Evolutionary conservation across 2,329 filamentous ascomycete genomes (phyloP), one percentile per base, ranked within the genome.

Genomic region (Cordyceps javanica): DNA sequence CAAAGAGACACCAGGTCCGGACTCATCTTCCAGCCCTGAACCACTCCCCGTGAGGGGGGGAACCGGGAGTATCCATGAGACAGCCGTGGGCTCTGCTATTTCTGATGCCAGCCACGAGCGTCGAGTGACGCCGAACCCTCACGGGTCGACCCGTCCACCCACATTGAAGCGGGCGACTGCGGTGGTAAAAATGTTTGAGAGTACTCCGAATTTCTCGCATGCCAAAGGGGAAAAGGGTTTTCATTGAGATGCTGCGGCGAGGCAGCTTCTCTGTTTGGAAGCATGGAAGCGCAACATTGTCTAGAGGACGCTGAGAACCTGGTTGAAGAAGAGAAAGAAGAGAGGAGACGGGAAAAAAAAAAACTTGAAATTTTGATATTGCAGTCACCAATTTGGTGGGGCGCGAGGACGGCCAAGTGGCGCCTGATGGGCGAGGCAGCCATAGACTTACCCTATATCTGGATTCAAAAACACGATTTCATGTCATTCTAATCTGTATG

Each of bases 91-190:
- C 72, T 81, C 85, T 88, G 86, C 86, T 80, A 63, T 91, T 89
- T 91, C 88, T 91, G 86, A 90, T 92, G 87, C 87, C 87, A 79
- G 79, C 82, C 89, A 85, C 87, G 87, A 79, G 81, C 87, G 85
- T 82, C 78, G 71, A 68, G 70, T 88, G 86, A 87, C 87, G 87
- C 82, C 82, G 85, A 85, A 80, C 87, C 87, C 87, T 91, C 81
- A 81, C 87, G 82, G 86, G 87, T 85, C 88, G 88, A 77, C 75
- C 77, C 69, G 68, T 74, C 68, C 68, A 68, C 69, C 70, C 66
- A 61, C 68, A 68, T 72, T 70, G 23, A 58, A 75, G 74, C 72
- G 70, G 76, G 72, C 68, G 69, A 73, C 69, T 64, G 63, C 68
- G 72, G 71, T 71, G 64, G 62, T n/a, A n/a, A n/a, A n/a, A 41